These are phyloP conservation scores for Pseudoturritis turrita DNA, from an alignment of 345 rosid species.

Conservation along the genomic window DNA sequence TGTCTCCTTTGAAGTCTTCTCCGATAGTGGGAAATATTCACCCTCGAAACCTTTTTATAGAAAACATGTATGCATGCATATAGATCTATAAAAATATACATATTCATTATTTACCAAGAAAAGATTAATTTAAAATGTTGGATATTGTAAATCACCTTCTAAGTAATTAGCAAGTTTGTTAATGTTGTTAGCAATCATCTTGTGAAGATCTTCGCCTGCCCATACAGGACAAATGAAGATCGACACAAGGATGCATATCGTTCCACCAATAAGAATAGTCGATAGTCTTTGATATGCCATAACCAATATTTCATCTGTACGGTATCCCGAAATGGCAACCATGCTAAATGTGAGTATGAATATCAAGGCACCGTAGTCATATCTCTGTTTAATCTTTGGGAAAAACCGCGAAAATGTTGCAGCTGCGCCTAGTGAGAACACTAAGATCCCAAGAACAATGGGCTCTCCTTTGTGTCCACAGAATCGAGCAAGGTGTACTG, in stretches of 20 bases:
- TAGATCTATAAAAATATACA: not conserved
- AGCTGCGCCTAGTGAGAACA: constrained; percentile 59
- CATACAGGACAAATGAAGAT: constrained; percentile 58
- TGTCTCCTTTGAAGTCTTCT: constrained; percentile 29
- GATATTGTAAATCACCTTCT: constrained; percentile 42
- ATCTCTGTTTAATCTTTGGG: constrained; percentile 72
- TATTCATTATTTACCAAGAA: not conserved
- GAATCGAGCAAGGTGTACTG: constrained; percentile 51
- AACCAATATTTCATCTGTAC: constrained; percentile 46
- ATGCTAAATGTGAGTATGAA: constrained; percentile 76
- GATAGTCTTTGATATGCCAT: constrained; percentile 51
- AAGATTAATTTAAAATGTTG: not conserved
- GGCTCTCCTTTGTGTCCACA: constrained; percentile 64
- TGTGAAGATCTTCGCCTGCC: constrained; percentile 78
- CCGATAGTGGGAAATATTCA: constrained; percentile 42
- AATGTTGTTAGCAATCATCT: constrained; percentile 41
- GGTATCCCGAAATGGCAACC: constrained; percentile 67
- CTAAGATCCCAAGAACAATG: constrained; percentile 56
- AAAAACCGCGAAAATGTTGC: constrained; percentile 69
- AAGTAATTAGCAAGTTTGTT: constrained; percentile 53
- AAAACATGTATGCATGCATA: constrained; percentile 2
- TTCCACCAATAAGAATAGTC: constrained; percentile 68
- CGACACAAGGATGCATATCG: constrained; percentile 40
- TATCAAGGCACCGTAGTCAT: constrained; percentile 74
- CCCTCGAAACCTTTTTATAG: constrained; percentile 50